A percentile compares a stretch with the other conserved stretches of the same genome.
Conservation (phyloP, 306 rosid genomes). For the Herpetospermum pedunculosum region DNA sequence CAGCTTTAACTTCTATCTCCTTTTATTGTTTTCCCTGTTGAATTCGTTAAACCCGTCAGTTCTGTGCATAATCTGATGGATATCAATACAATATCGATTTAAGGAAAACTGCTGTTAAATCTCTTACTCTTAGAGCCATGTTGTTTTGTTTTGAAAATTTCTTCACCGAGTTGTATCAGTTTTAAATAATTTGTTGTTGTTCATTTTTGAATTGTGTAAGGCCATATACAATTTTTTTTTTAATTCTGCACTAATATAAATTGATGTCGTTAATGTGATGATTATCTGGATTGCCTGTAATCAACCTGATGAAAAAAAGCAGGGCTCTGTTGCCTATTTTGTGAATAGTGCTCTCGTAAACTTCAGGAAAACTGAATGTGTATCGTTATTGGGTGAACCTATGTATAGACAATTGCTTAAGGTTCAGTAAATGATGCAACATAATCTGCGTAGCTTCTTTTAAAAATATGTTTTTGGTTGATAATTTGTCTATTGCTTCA, state of each 20-base stretch:
- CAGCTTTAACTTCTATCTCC: background rate
- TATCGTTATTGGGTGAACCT: constrained; percentile 83
- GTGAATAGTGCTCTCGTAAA: constrained; percentile 37
- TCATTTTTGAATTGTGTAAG: background rate
- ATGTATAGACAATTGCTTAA: constrained; percentile 23
- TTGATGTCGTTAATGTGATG: background rate
- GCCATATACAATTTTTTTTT: no score
- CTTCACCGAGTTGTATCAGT: background rate
- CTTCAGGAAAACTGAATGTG: constrained; percentile 36
- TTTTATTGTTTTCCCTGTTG: background rate
- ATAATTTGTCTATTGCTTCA: background rate
- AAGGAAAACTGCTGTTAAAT: background rate
- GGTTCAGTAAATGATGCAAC: constrained; percentile 62
- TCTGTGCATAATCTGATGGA: background rate
- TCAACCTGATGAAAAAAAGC: constrained; percentile 29
- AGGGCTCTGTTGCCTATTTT: constrained; percentile 27
- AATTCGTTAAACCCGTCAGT: background rate
- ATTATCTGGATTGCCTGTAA: background rate
- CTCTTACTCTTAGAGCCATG: background rate
- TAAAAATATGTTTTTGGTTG: background rate
- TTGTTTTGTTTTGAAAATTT: background rate
- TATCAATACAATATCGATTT: background rate
- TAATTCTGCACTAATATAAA: background rate
- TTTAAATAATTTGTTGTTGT: background rate
- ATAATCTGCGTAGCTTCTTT: no score